Percentiles rank a stretch among this genome's conserved stretches.
These are phyloP conservation scores for Syzygium grande DNA, from an alignment of 345 rosid genomes.

Conservation along the genomic window DNA sequence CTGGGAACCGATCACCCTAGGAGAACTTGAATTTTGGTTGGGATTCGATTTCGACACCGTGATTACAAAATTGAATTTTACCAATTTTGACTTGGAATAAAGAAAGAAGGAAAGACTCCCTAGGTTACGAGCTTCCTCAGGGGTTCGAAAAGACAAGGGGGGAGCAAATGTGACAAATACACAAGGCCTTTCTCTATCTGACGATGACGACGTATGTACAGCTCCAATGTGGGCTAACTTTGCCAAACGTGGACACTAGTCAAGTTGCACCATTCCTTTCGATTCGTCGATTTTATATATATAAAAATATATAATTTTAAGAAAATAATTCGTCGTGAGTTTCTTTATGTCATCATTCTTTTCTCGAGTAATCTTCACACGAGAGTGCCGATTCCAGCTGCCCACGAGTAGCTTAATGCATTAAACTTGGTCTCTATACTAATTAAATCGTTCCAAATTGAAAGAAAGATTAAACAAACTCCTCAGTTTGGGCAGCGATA, in stretches of 20 bases:
- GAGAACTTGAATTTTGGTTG: neutral
- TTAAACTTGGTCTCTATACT: neutral
- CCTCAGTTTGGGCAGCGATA: neutral
- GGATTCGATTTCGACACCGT: neutral
- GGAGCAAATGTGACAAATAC: neutral
- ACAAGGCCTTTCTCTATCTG: neutral
- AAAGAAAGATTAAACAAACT: neutral
- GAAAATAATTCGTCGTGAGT: accelerated
- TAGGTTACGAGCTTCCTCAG: neutral
- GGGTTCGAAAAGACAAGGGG: neutral
- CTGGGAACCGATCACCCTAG: too few relatives aligned
- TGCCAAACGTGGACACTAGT: neutral
- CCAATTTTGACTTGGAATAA: neutral
- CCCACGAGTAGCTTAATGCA: neutral
- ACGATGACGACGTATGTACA: neutral
- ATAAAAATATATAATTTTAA: too few relatives aligned
- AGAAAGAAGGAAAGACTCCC: neutral
- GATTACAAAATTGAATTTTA: neutral
- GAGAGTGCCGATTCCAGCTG: accelerated
- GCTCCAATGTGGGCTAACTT: too few relatives aligned
- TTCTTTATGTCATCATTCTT: neutral
- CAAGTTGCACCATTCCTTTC: neutral
- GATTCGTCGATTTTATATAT: neutral
- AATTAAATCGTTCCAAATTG: too few relatives aligned
- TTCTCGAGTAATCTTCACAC: accelerated